Evolutionary conservation across 345 rosid species (phyloP).

Genomic region (Pistacia integerrima): DNA sequence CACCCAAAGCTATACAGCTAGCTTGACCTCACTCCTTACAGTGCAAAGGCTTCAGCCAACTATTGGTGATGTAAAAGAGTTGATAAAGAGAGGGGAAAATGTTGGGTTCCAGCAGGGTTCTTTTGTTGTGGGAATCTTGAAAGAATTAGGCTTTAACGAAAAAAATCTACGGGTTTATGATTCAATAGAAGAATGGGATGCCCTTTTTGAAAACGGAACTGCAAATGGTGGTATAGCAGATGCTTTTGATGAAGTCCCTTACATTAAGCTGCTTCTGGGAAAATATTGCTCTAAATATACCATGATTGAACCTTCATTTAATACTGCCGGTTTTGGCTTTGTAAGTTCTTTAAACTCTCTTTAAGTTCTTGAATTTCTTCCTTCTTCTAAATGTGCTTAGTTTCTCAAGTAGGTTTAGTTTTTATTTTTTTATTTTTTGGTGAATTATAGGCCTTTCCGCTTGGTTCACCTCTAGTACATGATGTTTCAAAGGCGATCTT

Average conservation of each 20-base stretch:
- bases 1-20: constrained; percentile 76
- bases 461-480: constrained; percentile 40
- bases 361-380: too few relatives aligned
- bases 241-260: constrained; percentile 40
- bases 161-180: constrained; percentile 18
- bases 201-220: constrained; percentile 32
- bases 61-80: constrained; percentile 35
- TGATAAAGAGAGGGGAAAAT: constrained; percentile 30
- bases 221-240: constrained; percentile 40
- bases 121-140: constrained; percentile 39
- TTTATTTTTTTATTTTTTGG: background rate
- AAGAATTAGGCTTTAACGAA: constrained; percentile 17
- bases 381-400: background rate
- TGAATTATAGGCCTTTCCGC: constrained; percentile 38
- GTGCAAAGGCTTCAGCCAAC: constrained; percentile 55
- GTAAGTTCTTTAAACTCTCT: constrained; percentile 24
- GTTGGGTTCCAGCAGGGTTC: constrained; percentile 49
- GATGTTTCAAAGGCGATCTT: constrained; percentile 50
- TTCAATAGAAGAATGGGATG: constrained; percentile 26
- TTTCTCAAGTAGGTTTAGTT: background rate
- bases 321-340: constrained; percentile 44
- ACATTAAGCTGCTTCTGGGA: constrained; percentile 35
- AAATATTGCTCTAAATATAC: constrained; percentile 40
- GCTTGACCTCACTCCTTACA: constrained; percentile 57
- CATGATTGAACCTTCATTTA: constrained; percentile 32